Evolutionary conservation across 306 rosid species (phyloP).

Genomic region (Mimosa pudica): DNA sequence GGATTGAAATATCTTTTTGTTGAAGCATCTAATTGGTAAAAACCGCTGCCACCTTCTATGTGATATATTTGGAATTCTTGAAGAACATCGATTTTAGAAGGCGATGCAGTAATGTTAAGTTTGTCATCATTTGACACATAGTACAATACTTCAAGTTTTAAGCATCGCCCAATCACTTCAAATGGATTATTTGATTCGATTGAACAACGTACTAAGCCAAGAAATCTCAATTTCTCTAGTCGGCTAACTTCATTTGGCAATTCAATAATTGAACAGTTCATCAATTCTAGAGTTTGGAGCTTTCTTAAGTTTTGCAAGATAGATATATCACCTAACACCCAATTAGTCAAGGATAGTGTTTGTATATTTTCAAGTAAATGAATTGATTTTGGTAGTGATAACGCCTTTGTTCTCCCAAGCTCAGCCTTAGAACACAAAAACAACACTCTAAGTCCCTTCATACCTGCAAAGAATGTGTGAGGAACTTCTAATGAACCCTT

Average conservation of each 20-base stretch:
- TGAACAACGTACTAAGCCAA: slow-evolving; percentile 10
- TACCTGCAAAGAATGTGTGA: not conserved
- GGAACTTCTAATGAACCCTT: not conserved
- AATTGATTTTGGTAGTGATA: not conserved
- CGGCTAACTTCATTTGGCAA: slow-evolving; percentile 15
- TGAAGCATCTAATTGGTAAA: not conserved
- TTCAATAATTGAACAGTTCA: slow-evolving; percentile 17
- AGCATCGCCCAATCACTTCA: slow-evolving; percentile 30
- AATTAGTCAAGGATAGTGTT: rapidly evolving
- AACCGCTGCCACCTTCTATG: not conserved
- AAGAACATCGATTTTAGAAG: not conserved
- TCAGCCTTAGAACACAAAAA: not conserved
- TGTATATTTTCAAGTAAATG: not conserved
- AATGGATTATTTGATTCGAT: slow-evolving; percentile 10
- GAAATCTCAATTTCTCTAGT: slow-evolving; percentile 26
- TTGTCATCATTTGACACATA: no score
- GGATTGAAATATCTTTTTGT: slow-evolving; percentile 5
- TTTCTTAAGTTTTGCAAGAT: slow-evolving; percentile 5
- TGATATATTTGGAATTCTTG: slow-evolving; percentile 26
- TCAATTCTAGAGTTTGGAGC: slow-evolving; percentile 14
- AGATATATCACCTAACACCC: slow-evolving; percentile 19
- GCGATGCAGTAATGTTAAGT: not conserved
- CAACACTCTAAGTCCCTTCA: not conserved
- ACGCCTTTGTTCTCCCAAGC: not conserved
- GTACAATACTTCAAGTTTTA: slow-evolving; percentile 29